Conservation (phyloP, 75 land plant species). For the Chamaecyparis obtusa region DNA sequence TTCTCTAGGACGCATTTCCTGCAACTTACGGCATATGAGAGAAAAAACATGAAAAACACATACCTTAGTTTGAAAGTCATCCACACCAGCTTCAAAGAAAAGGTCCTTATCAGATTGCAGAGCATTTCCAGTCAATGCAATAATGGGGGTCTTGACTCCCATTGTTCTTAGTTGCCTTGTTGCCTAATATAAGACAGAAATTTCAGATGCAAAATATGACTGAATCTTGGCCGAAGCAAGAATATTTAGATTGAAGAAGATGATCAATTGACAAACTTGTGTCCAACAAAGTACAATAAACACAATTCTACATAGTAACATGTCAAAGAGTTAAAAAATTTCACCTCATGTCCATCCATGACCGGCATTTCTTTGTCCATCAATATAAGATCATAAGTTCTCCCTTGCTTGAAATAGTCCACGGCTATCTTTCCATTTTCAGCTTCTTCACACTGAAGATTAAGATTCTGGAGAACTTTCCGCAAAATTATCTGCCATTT, state of each 20-base stretch:
- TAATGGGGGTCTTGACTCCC: conserved; percentile 62
- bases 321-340: neutral
- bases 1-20: too few species aligned
- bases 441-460: conserved; percentile 56
- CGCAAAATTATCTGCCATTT: conserved; percentile 42
- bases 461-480: conserved; percentile 40
- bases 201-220: neutral
- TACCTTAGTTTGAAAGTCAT: conserved; percentile 45
- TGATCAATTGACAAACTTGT: neutral
- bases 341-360: conserved; percentile 69
- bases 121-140: conserved; percentile 55
- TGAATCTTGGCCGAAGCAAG: neutral
- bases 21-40: neutral
- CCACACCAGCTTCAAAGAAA: conserved; percentile 60
- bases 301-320: neutral
- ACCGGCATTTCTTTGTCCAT: conserved; percentile 76
- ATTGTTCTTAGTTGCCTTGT: conserved; percentile 44
- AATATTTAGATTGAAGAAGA: neutral
- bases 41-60: neutral
- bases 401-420: conserved; percentile 41
- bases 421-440: conserved; percentile 60
- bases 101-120: conserved; percentile 44
- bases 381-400: conserved; percentile 45
- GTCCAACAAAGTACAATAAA: neutral
- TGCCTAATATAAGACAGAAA: conserved; percentile 23